Evolutionary conservation across 257 asterid species (phyloP).

Genomic region (Euphrasia confusa): DNA sequence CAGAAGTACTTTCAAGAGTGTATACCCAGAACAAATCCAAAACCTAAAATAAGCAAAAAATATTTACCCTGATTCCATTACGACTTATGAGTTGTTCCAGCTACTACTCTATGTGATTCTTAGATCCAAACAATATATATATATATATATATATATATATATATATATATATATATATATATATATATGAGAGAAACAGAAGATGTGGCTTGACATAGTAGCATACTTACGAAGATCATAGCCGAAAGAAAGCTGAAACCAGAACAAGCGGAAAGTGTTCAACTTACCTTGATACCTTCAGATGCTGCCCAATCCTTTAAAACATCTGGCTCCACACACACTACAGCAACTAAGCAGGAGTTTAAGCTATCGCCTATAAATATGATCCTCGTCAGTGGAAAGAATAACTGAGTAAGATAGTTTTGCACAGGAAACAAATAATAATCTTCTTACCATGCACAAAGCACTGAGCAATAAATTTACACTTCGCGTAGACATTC

Average conservation of each 20-base stretch:
- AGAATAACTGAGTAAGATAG: neutral
- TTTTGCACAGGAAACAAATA: neutral
- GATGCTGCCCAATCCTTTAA: slow-evolving; percentile 84
- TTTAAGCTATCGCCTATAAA: slow-evolving; percentile 84
- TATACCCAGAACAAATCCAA: neutral
- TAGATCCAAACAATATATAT: neutral
- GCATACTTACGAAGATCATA: slow-evolving; percentile 7
- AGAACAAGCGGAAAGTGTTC: slow-evolving; percentile 17
- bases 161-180: no score
- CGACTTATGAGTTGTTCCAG: no score
- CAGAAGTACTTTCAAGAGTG: neutral
- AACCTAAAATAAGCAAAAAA: neutral
- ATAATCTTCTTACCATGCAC: slow-evolving; percentile 59
- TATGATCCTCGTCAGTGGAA: slow-evolving; percentile 26
- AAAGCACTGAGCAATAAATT: slow-evolving; percentile 83
- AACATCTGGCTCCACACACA: slow-evolving; percentile 75
- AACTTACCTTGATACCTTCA: slow-evolving; percentile 71
- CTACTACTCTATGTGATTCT: no score
- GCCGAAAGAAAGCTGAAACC: neutral
- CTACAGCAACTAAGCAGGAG: slow-evolving; percentile 75
- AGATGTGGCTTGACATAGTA: neutral
- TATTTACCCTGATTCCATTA: neutral
- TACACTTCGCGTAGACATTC: slow-evolving; percentile 90
- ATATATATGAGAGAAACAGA: no score
- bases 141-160: neutral